Evolutionary conservation across 768 basidiomycete species (phyloP).

Genomic region (Hericium alpestre): DNA sequence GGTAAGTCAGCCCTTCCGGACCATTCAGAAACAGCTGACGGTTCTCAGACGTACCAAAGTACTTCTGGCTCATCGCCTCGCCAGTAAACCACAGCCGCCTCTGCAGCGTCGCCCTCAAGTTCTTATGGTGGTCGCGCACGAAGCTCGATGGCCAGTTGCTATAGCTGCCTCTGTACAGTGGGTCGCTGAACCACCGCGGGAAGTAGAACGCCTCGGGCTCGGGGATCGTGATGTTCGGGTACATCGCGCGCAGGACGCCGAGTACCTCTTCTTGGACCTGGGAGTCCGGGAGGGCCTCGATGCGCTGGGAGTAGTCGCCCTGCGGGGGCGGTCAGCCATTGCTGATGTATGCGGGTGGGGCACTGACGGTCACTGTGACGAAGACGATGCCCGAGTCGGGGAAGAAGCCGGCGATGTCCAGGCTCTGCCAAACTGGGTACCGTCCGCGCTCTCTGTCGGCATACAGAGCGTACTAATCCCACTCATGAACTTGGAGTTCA

Average conservation of each 20-base stretch:
- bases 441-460: conserved; percentile 47
- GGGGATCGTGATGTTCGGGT: conserved; percentile 41
- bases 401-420: conserved; percentile 48
- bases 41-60: conserved; percentile 37
- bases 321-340: conserved; percentile 12
- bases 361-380: conserved; percentile 35
- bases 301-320: conserved; percentile 52
- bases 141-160: conserved; percentile 65
- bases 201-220: conserved; percentile 47
- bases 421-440: conserved; percentile 59
- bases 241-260: conserved; percentile 49
- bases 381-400: conserved; percentile 51
- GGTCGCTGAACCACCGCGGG: conserved; percentile 43
- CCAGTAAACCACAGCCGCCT: conserved; percentile 50
- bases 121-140: conserved; percentile 39
- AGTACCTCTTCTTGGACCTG: conserved; percentile 45
- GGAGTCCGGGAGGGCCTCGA: conserved; percentile 39
- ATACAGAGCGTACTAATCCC: conserved; percentile 40
- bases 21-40: neutral
- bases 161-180: conserved; percentile 48
- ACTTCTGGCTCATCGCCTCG: conserved; percentile 46
- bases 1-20: neutral
- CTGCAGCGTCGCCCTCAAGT: conserved; percentile 43
- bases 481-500: neutral
- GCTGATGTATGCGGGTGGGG: neutral